Base-by-base conservation (phyloP, 148 eudicot genomes). In the Rheum nobile region DNA sequence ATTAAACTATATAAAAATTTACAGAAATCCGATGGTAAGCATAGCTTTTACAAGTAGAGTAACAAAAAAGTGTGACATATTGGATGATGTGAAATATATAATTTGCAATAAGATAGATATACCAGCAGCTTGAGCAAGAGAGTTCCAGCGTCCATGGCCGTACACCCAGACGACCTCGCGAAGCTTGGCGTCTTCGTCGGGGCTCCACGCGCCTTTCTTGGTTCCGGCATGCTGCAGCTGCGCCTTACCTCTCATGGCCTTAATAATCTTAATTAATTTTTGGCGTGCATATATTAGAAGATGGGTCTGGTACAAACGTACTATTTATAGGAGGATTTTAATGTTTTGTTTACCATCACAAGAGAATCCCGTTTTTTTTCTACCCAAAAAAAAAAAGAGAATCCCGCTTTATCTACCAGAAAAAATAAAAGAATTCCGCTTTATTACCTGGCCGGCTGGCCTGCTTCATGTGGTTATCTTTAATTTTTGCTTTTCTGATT, bases 41-140 rank as follows among this genome's bases (percentile, higher is more conserved):
- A n/a, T n/a, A n/a, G n/a, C n/a, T n/a, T n/a, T n/a, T n/a, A n/a
- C n/a, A n/a, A n/a, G n/a, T n/a, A n/a, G n/a, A n/a, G n/a, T n/a
- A n/a, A n/a, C n/a, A n/a, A n/a, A n/a, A n/a, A n/a, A n/a, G n/a
- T n/a, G n/a, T n/a, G n/a, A n/a, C n/a, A n/a, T n/a, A n/a, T n/a
- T n/a, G n/a, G n/a, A n/a, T n/a, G n/a, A n/a, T n/a, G n/a, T n/a
- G n/a, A n/a, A n/a, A n/a, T n/a, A n/a, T n/a, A n/a, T n/a, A n/a
- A n/a, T n/a, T n/a, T n/a, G n/a, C n/a, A n/a, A n/a, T n/a, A 1
- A 35, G 2, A 21, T 44, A 2, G 10, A 52, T 0, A 54, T 54
- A 54, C 67, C 67, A 59, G 67, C 67, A 12, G 67, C 37, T 26
- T 59, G 67, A 59, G 67, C 67, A 59, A 59, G 67, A 59, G 32